Percentiles rank a stretch among this genome's conserved stretches.
phyloP scores from a whole-genome alignment of 805 yeast genomes.

The Blastobotrys terrestris region DNA sequence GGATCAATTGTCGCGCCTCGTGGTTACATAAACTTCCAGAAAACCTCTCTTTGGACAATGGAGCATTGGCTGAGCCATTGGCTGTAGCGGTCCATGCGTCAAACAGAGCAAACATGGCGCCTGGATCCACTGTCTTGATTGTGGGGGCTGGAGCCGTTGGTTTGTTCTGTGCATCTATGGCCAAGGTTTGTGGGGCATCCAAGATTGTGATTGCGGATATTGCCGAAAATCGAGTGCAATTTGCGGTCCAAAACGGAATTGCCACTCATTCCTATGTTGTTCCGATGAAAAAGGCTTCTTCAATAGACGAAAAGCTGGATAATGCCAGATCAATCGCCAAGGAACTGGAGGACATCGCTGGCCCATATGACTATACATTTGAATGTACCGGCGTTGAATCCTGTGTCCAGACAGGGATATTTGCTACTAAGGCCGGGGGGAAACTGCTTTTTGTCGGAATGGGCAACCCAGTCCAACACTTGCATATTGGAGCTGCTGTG shows the following conservation, averaged over 20 bases:
- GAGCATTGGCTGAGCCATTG: constrained; percentile 83
- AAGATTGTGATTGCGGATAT: constrained; percentile 65
- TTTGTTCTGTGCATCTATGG: constrained; percentile 63
- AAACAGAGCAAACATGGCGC: constrained; percentile 51
- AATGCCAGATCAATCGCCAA: constrained; percentile 30
- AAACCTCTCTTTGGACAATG: constrained; percentile 70
- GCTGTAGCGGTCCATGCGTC: constrained; percentile 82
- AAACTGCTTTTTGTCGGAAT: constrained; percentile 79
- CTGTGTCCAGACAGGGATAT: constrained; percentile 65
- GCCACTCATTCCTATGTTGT: constrained; percentile 46
- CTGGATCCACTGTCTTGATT: constrained; percentile 68
- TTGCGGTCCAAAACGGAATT: constrained; percentile 57
- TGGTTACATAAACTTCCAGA: constrained; percentile 77
- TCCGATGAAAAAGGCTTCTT: constrained; percentile 44
- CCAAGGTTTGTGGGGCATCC: constrained; percentile 69
- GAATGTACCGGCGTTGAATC: constrained; percentile 83
- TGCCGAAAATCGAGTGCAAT: constrained; percentile 56
- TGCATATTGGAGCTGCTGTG: constrained; percentile 43
- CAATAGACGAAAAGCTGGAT: constrained; percentile 44
- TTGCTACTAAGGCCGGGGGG: constrained; percentile 60
- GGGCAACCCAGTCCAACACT: constrained; percentile 49
- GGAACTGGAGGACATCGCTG: constrained; percentile 33
- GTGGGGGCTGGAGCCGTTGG: constrained; percentile 94
- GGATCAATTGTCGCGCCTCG: constrained; percentile 71
- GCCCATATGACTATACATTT: constrained; percentile 51